phyloP scores from a whole-genome alignment of 1,284 basidiomycete species.

The Rugosomyces carneus region DNA sequence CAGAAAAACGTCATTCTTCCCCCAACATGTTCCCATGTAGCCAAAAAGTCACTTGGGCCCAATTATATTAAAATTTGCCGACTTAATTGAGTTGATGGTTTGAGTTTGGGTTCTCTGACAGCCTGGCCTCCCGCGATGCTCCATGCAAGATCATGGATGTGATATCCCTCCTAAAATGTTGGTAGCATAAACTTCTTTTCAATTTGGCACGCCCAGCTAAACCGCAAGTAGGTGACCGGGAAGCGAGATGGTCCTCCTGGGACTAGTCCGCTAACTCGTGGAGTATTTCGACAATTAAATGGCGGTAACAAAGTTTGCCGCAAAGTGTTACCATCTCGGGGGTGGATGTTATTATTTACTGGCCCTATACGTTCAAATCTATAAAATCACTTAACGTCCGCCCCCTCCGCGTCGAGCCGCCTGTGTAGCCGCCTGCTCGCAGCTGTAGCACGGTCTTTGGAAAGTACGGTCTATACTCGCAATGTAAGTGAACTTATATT shows the following conservation, averaged over 20 bases:
- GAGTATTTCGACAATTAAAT: neutral
- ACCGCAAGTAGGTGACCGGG: neutral
- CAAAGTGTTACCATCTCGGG: neutral
- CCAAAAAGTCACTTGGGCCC: neutral
- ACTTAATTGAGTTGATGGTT: neutral
- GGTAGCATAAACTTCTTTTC: neutral
- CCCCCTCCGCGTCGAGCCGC: constrained; percentile 4
- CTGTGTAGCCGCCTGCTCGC: constrained; percentile 13
- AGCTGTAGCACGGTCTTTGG: constrained; percentile 25
- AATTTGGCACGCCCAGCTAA: neutral
- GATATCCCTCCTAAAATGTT: constrained; percentile 2
- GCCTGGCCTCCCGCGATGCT: constrained; percentile 12
- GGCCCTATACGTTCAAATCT: neutral
- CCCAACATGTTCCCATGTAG: neutral
- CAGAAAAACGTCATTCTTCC: no score
- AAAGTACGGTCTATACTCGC: constrained; percentile 27
- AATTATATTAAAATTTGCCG: neutral
- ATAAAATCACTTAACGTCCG: constrained; percentile 3
- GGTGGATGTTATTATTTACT: neutral
- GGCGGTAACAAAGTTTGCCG: neutral
- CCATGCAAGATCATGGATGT: constrained; percentile 5
- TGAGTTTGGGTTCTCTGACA: neutral
- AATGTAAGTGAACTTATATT: neutral
- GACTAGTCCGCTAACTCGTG: neutral
- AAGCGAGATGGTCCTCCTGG: neutral